A percentile compares a stretch with the other conserved stretches of the same genome.
Conservation (phyloP, 371 early-diverging fungal species). For the Cokeromyces recurvatus region DNA sequence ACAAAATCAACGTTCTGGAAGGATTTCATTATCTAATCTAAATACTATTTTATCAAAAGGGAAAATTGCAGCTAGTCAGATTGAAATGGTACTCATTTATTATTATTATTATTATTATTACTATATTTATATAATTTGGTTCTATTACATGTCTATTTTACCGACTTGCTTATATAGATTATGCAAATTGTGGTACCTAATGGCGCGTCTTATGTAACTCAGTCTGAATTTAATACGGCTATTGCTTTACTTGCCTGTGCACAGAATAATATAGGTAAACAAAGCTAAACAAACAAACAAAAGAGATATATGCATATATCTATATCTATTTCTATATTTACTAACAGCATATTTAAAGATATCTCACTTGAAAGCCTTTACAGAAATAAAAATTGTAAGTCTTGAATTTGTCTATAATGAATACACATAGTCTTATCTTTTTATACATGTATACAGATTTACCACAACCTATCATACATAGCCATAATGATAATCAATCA, state of each 20-base stretch:
- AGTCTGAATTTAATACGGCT: constrained; percentile 62
- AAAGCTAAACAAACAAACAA: too few species aligned
- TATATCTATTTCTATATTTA: too few species aligned
- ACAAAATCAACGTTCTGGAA: constrained; percentile 38
- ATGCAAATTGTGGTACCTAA: constrained; percentile 41
- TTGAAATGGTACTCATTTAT: constrained; percentile 37
- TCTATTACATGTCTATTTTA: background rate
- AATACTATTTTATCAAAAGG: constrained; percentile 42
- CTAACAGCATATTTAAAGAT: constrained; percentile 17
- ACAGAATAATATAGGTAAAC: constrained; percentile 63
- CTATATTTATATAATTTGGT: background rate
- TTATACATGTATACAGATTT: constrained; percentile 22
- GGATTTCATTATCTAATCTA: constrained; percentile 41
- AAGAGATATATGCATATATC: too few species aligned
- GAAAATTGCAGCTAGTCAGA: constrained; percentile 36
- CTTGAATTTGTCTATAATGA: background rate
- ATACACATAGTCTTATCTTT: background rate
- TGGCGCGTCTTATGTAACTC: constrained; percentile 48
- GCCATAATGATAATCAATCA: too few species aligned
- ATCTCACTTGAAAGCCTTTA: constrained; percentile 23
- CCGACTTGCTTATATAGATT: constrained; percentile 18
- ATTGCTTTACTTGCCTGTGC: constrained; percentile 65
- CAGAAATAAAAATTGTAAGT: constrained; percentile 26
- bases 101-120: background rate
- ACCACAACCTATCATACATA: constrained; percentile 20